Conservation (phyloP, 2,329 filamentous ascomycete genomes). For the Coleophoma eucalyptorum region DNA sequence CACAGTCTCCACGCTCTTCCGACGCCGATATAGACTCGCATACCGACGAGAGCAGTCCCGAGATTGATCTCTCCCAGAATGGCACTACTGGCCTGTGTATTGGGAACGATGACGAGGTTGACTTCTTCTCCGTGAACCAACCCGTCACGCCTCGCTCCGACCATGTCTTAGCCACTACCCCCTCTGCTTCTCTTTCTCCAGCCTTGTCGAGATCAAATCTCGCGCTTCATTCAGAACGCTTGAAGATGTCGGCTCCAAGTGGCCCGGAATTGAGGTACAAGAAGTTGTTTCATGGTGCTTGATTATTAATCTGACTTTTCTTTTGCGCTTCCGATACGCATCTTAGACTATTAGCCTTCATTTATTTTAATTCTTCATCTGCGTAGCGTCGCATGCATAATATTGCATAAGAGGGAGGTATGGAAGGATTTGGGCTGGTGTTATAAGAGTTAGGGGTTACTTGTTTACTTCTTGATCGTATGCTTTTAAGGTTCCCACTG, state of each 20-base stretch:
- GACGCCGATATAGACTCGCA: slow-evolving; percentile 25
- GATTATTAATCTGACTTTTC: not conserved
- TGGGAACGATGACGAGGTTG: slow-evolving; percentile 8
- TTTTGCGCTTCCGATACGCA: not conserved
- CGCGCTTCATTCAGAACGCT: not conserved
- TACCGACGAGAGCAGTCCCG: slow-evolving; percentile 24
- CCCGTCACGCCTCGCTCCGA: slow-evolving; percentile 22
- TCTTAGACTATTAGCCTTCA: no score
- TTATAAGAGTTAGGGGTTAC: no score
- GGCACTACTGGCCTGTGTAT: slow-evolving; percentile 7
- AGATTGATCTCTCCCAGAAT: slow-evolving; percentile 10
- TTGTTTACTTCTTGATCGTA: no score
- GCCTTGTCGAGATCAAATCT: not conserved
- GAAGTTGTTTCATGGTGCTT: not conserved
- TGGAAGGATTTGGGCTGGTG: no score
- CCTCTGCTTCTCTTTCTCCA: not conserved
- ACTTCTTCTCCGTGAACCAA: slow-evolving; percentile 23
- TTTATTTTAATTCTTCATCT: no score
- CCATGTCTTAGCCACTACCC: slow-evolving; percentile 20
- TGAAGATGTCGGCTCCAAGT: not conserved
- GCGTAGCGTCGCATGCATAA: no score
- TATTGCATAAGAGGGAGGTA: no score
- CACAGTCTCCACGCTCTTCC: slow-evolving; percentile 18
- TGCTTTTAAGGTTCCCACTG: no score
- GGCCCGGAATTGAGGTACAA: not conserved